Base-by-base conservation (phyloP, 192 early-diverging fungal species). In the Umbelopsis sp. region DNA sequence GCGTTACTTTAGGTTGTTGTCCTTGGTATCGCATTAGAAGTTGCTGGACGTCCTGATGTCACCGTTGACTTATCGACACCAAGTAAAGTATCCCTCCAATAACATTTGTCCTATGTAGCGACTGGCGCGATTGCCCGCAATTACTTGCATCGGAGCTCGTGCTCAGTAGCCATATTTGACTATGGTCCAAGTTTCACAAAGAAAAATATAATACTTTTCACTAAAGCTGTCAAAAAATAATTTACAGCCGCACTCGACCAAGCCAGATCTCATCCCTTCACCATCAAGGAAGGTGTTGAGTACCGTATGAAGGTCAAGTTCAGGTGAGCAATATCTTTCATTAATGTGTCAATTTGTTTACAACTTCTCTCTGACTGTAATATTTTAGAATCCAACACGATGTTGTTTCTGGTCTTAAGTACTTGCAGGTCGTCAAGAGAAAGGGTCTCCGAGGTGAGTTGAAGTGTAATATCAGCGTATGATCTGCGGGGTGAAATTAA, bases 231-330 rank as follows among this genome's bases (percentile, higher is more conserved):
- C 66, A 51, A 77, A 51, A 22, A 21, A 52, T 43, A n/a, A 62
- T 26, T 17, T 65, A 68, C 45, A 87, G 90, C 75, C 56, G 89
- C 84, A 62, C 84, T 93, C 59, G 82, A 85, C n/a, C 75, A 82
- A 45, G 85, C 96, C 74, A 91, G 91, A 76, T 78, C 83, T 45
- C 88, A 83, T 43, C 85, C 88, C 6, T 90, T 99, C 74, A 88
- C 88, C 17, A 98, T 99, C 86, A 99, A 99, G 87, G 96, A 97
- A 80, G 96, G 97, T 70, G 87, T 91, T 43, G 92, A 94, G 68
- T 98, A 97, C 86, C 84, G 92, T 54, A 87, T 97, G 81, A 96
- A 95, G 86, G 91, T 99, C 72, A 84, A 84, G 66, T 99, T 99
- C 87, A 91, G 82, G 76, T 83, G 38, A 41, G 38, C 38, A 11